Conservation (phyloP, 2,329 filamentous ascomycete genomes). For the Botrytis tulipae region DNA sequence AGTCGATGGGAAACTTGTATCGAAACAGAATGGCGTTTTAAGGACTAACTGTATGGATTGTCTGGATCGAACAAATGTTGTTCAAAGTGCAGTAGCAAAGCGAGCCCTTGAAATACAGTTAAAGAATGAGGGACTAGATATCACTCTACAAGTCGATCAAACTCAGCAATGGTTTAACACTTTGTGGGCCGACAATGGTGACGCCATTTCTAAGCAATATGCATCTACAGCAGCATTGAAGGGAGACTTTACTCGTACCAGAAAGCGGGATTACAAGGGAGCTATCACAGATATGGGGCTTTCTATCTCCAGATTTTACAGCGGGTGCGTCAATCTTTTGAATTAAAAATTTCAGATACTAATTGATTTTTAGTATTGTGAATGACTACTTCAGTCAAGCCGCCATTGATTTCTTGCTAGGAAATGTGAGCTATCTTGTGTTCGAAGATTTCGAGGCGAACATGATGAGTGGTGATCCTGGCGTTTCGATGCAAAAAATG, state of each 20-base stretch:
- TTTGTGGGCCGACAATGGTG: conserved; percentile 96
- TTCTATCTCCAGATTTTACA: conserved; percentile 74
- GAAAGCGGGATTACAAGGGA: conserved; percentile 86
- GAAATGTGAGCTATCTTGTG: conserved; percentile 78
- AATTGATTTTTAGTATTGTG: conserved; percentile 67
- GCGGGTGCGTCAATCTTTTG: conserved; percentile 50
- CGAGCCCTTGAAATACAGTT: conserved; percentile 79
- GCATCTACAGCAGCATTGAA: conserved; percentile 94
- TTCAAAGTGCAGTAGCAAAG: conserved; percentile 86
- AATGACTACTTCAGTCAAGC: conserved; percentile 97
- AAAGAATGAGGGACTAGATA: conserved; percentile 69
- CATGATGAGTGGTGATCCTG: conserved; percentile 90
- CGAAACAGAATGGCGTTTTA: conserved; percentile 70
- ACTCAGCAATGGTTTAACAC: conserved; percentile 92
- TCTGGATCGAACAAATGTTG: conserved; percentile 91
- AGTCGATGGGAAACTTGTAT: conserved; percentile 44
- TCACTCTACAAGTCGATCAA: conserved; percentile 72
- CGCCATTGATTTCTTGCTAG: conserved; percentile 89
- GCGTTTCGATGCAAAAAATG: conserved; percentile 79
- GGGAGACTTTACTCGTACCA: conserved; percentile 90
- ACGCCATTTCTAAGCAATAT: conserved; percentile 93
- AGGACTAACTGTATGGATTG: conserved; percentile 99
- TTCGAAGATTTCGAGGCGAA: conserved; percentile 94
- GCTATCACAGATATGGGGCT: conserved; percentile 88
- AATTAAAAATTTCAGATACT: neutral